phyloP scores from a whole-genome alignment of 2,329 filamentous ascomycete species.

The Diaporthe destruens region DNA sequence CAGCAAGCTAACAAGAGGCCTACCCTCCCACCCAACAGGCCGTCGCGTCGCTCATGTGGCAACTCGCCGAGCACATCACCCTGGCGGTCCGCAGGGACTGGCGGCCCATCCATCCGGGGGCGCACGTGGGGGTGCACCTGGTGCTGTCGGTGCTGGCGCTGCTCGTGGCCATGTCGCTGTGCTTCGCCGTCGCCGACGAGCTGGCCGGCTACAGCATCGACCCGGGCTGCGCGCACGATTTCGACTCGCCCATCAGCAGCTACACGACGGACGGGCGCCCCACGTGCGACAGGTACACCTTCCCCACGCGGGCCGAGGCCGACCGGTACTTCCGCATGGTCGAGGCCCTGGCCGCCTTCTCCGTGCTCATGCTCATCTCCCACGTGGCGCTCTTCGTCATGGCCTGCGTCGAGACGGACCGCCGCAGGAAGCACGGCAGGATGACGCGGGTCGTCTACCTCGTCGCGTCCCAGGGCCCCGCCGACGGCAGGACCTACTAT shows the following conservation, averaged over 20 bases:
- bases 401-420: slow-evolving; percentile 43
- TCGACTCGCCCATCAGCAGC: not conserved
- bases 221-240: slow-evolving; percentile 35
- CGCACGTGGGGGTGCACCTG: slow-evolving; percentile 58
- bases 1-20: not conserved
- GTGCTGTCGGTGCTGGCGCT: slow-evolving; percentile 55
- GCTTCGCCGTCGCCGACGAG: slow-evolving; percentile 49
- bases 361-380: slow-evolving; percentile 38
- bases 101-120: slow-evolving; percentile 57
- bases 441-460: slow-evolving; percentile 36
- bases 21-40: slow-evolving; percentile 48
- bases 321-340: slow-evolving; percentile 36
- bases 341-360: slow-evolving; percentile 43
- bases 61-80: slow-evolving; percentile 54
- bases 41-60: slow-evolving; percentile 53
- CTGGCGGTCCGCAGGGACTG: slow-evolving; percentile 50
- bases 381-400: slow-evolving; percentile 43
- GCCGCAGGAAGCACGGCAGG: slow-evolving; percentile 38
- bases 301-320: slow-evolving; percentile 29
- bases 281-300: slow-evolving; percentile 38
- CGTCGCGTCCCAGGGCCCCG: slow-evolving; percentile 17
- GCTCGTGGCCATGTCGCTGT: slow-evolving; percentile 54
- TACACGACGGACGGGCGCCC: slow-evolving; percentile 35
- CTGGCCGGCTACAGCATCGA: slow-evolving; percentile 46
- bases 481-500: slow-evolving; percentile 37